These are phyloP conservation scores for Prunus padus DNA, from an alignment of 306 rosid genomes.

Conservation along the genomic window DNA sequence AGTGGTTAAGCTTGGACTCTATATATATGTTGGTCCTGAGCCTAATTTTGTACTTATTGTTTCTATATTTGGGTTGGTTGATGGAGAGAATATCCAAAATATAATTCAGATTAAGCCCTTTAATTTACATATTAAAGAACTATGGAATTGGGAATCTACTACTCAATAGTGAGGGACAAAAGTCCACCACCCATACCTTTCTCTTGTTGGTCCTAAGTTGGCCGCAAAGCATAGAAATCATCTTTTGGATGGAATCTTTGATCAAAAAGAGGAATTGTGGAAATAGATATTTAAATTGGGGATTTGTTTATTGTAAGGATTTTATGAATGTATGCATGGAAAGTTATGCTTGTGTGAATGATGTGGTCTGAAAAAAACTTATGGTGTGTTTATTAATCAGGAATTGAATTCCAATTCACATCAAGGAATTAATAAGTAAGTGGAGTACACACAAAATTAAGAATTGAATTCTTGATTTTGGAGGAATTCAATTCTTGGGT, in stretches of 20 bases:
- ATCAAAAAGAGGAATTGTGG: background rate
- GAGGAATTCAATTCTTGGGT: too few species aligned
- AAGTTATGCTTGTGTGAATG: constrained; percentile 11
- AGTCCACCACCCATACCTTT: constrained; percentile 11
- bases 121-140: constrained; percentile 2
- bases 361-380: background rate
- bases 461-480: too few species aligned
- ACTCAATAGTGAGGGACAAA: constrained; percentile 22
- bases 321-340: constrained; percentile 12
- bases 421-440: too few species aligned
- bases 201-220: constrained; percentile 32
- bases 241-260: constrained; percentile 9
- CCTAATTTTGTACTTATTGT: background rate
- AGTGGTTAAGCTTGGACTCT: constrained; percentile 17
- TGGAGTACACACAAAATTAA: too few species aligned
- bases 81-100: background rate
- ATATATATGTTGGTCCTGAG: background rate
- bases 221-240: constrained; percentile 33
- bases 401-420: background rate
- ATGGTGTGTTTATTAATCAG: too few species aligned
- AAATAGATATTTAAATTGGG: background rate
- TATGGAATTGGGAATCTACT: constrained; percentile 35
- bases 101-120: constrained; percentile 5
- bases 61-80: background rate
- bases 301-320: background rate